Evolutionary conservation across 2,329 filamentous ascomycete genomes (phyloP), one percentile per base, ranked within the genome.

Genomic region (Alternaria rosae): DNA sequence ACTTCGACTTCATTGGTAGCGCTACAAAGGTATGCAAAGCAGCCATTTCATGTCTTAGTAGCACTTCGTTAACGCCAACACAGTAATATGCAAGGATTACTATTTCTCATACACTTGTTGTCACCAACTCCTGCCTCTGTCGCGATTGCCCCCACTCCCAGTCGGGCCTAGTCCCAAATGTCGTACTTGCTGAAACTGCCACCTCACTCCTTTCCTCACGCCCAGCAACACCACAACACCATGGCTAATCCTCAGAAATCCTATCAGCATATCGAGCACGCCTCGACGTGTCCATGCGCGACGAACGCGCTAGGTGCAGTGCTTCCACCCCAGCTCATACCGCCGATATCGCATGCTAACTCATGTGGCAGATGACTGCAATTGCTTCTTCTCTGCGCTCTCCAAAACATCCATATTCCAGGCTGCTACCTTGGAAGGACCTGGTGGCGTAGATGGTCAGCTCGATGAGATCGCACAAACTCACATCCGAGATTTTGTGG

Each of bases 371-470:
- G 64, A 20, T n/a, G 52, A 50, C 17, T 69, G 66, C 23, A 59
- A 67, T 43, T 68, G 65, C 9, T 67, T 65, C 45, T 64, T 50
- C 38, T 67, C 64, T 4, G 48, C 57, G 12, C 53, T 69, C 5
- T 56, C 59, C 6, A 58, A 66, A 23, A 65, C 64, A 15, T 57
- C 57, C 4, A 23, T 57, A 6, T 67, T 69, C 25, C 38, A 63
- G 8, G 32, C 51, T 32, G 66, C 66, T 6, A 67, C 62, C 8
- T 10, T 42, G 1, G 20, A 55, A 30, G 64, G 53, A 1, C 64
- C 66, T 7, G 17, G 4, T 17, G 59, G 42, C 13, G 48, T 30
- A 5, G n/a, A 53, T 17, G 59, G 64, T 2, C 23, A 32, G 6
- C 25, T 69, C 3, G 60, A 63, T 30, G 59, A 67, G n/a, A 17